Base-by-base conservation (phyloP, 352 stramenopile genomes). In the Blastocystis sp. region DNA sequence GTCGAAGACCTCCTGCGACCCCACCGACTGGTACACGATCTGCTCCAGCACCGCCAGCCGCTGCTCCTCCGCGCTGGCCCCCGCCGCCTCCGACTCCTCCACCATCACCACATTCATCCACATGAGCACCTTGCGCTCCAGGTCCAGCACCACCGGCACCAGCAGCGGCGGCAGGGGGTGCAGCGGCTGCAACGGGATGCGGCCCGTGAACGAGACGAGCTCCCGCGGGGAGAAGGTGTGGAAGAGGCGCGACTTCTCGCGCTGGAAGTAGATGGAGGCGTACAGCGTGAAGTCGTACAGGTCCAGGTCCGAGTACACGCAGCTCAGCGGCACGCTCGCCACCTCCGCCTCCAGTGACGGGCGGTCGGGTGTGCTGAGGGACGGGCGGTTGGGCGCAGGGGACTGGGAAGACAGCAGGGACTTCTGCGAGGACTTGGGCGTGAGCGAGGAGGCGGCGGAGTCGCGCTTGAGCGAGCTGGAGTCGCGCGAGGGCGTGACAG, bases 181-280 rank as follows among this genome's bases (percentile, higher is more conserved):
- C 23, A 84, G 53, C 28, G 74, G 60, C 53, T 64, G 74, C 21
- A 84, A 11, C n/a, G 74, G 74, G 17, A 84, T 59, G 19, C 66
- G 45, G 5, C 23, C 66, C 1, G 56, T 67, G 74, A 56, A 84
- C 17, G 74, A 67, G 21, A 69, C 66, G 21, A 84, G 61, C 23
- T 84, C 74, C 40, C n/a, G 17, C 38, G 69, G 40, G 14, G 74
- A 67, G 23, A 67, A 84, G 19, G 52, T 17, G 45, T 84, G 74
- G 53, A 84, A 84, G 1, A 84, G 41, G 14, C 74, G 74, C n/a
- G 74, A 41, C 61, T 84, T 84, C 61, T 84, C 56, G 17, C 74
- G 53, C 45, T 69, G 59, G 74, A 84, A 84, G 41, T 70, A 84
- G 74, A 84, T 84, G 19, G 74, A 66, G 14, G 74, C 74, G 40